A percentile compares a stretch with the other conserved stretches of the same genome.
phyloP scores from a whole-genome alignment of 805 yeast genomes.

The Wickerhamia fluorescens region DNA sequence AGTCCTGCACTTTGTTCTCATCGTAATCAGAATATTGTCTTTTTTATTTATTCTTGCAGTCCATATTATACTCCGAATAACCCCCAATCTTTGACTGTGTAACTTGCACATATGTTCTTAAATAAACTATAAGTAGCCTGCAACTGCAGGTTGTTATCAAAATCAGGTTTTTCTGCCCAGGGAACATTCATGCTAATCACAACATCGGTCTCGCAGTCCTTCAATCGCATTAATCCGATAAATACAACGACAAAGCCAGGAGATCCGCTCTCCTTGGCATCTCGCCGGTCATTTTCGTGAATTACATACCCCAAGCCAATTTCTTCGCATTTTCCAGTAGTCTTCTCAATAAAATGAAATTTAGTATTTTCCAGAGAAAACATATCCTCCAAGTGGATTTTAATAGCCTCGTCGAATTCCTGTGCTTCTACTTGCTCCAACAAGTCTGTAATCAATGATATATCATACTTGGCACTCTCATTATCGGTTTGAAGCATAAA shows the following conservation, averaged over 20 bases:
- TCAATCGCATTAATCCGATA: constrained; percentile 50
- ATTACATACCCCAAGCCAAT: constrained; percentile 3
- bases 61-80: constrained; percentile 29
- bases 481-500: constrained; percentile 44
- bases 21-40: too few species aligned
- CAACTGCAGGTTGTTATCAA: background rate
- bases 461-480: constrained; percentile 29
- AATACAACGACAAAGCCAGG: constrained; percentile 36
- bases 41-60: too few species aligned
- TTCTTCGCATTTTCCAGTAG: background rate
- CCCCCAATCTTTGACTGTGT: constrained; percentile 40
- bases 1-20: too few species aligned
- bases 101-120: constrained; percentile 17
- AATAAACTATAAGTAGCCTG: constrained; percentile 17
- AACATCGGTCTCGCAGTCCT: constrained; percentile 50
- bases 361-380: constrained; percentile 12
- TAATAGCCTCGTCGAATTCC: constrained; percentile 36
- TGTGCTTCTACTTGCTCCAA: constrained; percentile 43
- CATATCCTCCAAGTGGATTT: constrained; percentile 52
- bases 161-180: constrained; percentile 6
- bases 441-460: constrained; percentile 58
- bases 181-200: constrained; percentile 57
- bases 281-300: constrained; percentile 7
- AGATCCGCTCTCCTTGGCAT: constrained; percentile 7
- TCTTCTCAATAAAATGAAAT: constrained; percentile 6